Conservation (phyloP, 1,284 basidiomycete genomes). For the Afroboletus lepidellus region DNA sequence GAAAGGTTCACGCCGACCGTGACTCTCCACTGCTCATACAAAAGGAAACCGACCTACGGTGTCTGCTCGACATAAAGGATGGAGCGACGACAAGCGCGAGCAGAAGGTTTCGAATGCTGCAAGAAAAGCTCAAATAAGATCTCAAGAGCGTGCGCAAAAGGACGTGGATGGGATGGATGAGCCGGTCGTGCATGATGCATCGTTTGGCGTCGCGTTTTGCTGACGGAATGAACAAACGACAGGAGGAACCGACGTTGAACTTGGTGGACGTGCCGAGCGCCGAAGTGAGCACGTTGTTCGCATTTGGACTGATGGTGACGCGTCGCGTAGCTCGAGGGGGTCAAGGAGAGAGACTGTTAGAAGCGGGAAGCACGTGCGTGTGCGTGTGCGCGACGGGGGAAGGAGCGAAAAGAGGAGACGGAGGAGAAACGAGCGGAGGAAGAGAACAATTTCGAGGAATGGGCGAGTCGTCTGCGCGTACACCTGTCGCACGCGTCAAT, state of each 20-base stretch:
- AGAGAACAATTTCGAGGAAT: constrained; percentile 66
- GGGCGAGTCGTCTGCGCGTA: constrained; percentile 68
- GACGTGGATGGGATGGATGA: constrained; percentile 66
- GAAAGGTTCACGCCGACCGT: constrained; percentile 56
- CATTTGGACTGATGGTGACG: too few species aligned
- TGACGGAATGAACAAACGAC: constrained; percentile 9
- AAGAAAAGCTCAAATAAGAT: constrained; percentile 72
- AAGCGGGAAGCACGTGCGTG: constrained; percentile 92
- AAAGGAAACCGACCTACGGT: constrained; percentile 82
- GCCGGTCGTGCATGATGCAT: constrained; percentile 40
- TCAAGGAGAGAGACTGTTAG: constrained; percentile 93
- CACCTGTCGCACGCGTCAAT: constrained; percentile 36
- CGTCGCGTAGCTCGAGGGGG: constrained; percentile 81
- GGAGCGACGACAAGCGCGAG: constrained; percentile 72
- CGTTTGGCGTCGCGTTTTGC: not conserved
- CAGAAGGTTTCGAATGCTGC: constrained; percentile 74
- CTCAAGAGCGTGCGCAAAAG: constrained; percentile 72
- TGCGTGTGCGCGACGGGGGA: constrained; percentile 86
- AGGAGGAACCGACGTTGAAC: constrained; percentile 87
- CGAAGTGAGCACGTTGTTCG: constrained; percentile 50
- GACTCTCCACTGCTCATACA: constrained; percentile 53
- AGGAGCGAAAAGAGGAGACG: constrained; percentile 78
- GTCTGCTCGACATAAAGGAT: constrained; percentile 66
- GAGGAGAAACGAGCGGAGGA: constrained; percentile 77
- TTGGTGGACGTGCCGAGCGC: constrained; percentile 89